Percentiles rank a stretch among this genome's conserved stretches.
These are phyloP conservation scores for Physcomitrium patens DNA, from an alignment of 225 moss, liverwort and hornwort species.

Conservation along the genomic window DNA sequence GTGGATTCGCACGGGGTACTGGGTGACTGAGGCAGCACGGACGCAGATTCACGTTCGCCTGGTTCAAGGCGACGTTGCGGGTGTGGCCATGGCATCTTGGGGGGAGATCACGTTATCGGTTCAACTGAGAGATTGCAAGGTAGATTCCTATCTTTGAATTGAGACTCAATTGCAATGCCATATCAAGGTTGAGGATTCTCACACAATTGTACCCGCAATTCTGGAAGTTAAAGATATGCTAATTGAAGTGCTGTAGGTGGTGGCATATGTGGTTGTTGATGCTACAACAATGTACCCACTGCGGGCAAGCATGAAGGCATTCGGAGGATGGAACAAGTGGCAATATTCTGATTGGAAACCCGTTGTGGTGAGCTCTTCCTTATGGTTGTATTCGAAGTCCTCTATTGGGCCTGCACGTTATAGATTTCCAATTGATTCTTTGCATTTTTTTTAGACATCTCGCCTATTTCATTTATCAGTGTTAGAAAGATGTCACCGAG, in stretches of 20 bases:
- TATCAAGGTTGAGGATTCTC: not conserved
- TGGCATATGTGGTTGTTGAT: constrained; percentile 83
- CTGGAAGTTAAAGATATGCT: constrained; percentile 18
- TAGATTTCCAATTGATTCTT: not conserved
- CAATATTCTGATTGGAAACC: constrained; percentile 77
- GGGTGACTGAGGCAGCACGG: constrained; percentile 66
- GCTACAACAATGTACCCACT: constrained; percentile 66
- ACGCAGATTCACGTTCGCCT: constrained; percentile 53
- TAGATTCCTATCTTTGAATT: not conserved
- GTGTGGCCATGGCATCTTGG: constrained; percentile 28
- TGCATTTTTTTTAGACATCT: not conserved
- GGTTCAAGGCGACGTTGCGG: constrained; percentile 42
- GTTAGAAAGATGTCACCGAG: not conserved
- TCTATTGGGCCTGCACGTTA: constrained; percentile 1
- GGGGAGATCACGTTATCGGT: constrained; percentile 54
- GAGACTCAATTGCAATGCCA: not conserved
- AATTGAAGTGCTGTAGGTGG: constrained; percentile 60
- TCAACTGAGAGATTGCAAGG: constrained; percentile 70
- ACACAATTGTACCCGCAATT: constrained; percentile 8
- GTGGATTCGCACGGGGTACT: constrained; percentile 91
- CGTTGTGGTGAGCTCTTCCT: constrained; percentile 55
- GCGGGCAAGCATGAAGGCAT: constrained; percentile 76
- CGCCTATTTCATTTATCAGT: not conserved
- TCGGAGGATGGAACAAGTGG: constrained; percentile 92
- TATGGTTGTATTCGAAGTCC: not conserved